Percentiles rank a stretch among this genome's conserved stretches.
These are phyloP conservation scores for Acacia acuminata DNA, from an alignment of 306 rosid genomes.

Conservation along the genomic window DNA sequence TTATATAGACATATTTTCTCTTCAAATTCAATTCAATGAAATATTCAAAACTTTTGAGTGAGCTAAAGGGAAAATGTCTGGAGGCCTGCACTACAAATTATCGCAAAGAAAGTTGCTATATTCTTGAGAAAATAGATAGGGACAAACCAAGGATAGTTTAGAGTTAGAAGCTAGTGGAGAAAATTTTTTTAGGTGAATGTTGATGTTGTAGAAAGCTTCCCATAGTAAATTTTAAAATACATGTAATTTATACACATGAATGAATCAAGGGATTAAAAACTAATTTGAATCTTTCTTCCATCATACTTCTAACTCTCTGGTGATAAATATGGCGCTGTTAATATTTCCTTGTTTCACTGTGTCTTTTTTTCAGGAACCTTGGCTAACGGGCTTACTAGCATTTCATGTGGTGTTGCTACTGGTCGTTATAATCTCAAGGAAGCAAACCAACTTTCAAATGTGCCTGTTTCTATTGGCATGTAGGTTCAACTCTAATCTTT, in stretches of 20 bases:
- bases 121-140: not conserved
- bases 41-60: not conserved
- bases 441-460: slow-evolving; percentile 83
- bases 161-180: not conserved
- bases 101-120: not conserved
- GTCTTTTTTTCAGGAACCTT: slow-evolving; percentile 70
- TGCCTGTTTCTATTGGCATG: slow-evolving; percentile 72
- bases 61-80: not conserved
- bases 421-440: slow-evolving; percentile 61
- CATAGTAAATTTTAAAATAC: not conserved
- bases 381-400: slow-evolving; percentile 65
- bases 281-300: not conserved
- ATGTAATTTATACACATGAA: not conserved
- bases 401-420: slow-evolving; percentile 60
- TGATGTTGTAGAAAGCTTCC: not conserved
- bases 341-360: slow-evolving; percentile 6
- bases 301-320: slow-evolving; percentile 3
- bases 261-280: not conserved
- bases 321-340: not conserved
- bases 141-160: not conserved
- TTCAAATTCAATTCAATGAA: not conserved
- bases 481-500: slow-evolving; percentile 38
- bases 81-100: not conserved
- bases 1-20: not conserved
- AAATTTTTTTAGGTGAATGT: not conserved